Conservation (phyloP, 139 green algal genomes). For the Chlamydomonas sphaeroides region DNA sequence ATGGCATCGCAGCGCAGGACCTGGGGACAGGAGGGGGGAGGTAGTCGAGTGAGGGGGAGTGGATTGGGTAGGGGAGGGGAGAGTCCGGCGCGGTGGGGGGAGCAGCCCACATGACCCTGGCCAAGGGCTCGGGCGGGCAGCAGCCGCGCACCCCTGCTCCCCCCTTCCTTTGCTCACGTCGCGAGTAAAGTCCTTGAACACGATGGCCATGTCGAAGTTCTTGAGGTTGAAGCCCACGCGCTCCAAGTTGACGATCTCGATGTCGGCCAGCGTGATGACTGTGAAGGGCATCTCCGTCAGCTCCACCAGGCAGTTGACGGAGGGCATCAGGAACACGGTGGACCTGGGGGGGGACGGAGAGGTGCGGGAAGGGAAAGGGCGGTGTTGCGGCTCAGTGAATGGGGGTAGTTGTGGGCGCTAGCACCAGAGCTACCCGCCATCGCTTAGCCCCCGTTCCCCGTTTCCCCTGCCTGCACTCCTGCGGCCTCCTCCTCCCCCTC, state of each 20-base stretch:
- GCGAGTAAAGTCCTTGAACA: constrained; percentile 87
- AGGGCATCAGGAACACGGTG: constrained; percentile 86
- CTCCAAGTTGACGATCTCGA: constrained; percentile 98
- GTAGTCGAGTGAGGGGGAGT: too few species aligned
- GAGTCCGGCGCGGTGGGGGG: too few species aligned
- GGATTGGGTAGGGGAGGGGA: too few species aligned
- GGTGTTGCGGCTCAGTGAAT: too few species aligned
- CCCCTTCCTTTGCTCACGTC: constrained; percentile 39
- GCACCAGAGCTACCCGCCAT: too few species aligned
- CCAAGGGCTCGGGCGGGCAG: too few species aligned
- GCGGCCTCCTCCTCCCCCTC: too few species aligned
- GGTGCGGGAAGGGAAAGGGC: not conserved
- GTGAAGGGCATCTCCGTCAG: constrained; percentile 96
- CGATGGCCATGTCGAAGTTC: constrained; percentile 98
- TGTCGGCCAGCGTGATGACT: constrained; percentile 81
- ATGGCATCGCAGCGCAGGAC: constrained; percentile 92
- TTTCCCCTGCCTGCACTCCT: too few species aligned
- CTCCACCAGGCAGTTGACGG: constrained; percentile 97
- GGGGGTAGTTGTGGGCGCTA: too few species aligned
- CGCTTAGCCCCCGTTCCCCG: too few species aligned
- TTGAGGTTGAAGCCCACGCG: constrained; percentile 98
- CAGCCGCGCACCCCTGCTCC: too few species aligned
- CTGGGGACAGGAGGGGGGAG: not conserved
- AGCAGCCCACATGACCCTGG: too few species aligned
- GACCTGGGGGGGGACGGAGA: not conserved